Percentiles rank a stretch among this genome's conserved stretches.
phyloP scores from a whole-genome alignment of 2,329 filamentous ascomycete genomes.

The Metarhizium brunneum region DNA sequence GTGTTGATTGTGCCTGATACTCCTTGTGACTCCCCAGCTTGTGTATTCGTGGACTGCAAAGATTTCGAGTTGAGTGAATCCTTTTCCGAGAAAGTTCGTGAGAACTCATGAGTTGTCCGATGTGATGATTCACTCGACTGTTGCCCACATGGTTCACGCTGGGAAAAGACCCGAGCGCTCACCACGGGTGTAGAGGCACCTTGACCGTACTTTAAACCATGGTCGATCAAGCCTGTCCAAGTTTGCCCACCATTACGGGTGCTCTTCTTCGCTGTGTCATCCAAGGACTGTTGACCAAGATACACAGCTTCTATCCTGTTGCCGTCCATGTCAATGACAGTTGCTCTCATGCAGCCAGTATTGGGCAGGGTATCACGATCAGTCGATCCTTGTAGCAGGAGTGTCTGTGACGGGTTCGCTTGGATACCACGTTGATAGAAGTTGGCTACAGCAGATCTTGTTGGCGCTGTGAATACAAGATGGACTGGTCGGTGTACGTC shows the following conservation, averaged over 20 bases:
- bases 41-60: neutral
- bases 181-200: neutral
- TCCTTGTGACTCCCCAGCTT: neutral
- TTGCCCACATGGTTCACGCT: neutral
- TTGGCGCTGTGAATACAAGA: slow-evolving; percentile 60
- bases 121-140: neutral
- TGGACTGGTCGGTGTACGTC: slow-evolving; percentile 25
- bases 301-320: slow-evolving; percentile 77
- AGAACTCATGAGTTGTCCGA: neutral
- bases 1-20: slow-evolving; percentile 29
- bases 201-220: neutral
- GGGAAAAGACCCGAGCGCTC: neutral
- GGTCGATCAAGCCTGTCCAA: neutral
- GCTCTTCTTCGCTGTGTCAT: slow-evolving; percentile 24
- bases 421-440: slow-evolving; percentile 64
- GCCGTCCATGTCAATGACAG: slow-evolving; percentile 69
- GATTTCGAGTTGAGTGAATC: neutral
- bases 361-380: neutral
- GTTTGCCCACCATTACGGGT: neutral
- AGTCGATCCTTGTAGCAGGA: slow-evolving; percentile 10
- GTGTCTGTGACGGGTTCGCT: slow-evolving; percentile 43
- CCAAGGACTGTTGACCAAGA: slow-evolving; percentile 17
- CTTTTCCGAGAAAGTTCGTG: neutral
- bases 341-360: slow-evolving; percentile 28
- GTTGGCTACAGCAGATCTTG: slow-evolving; percentile 54